Percentiles rank a stretch among this genome's conserved stretches.
Evolutionary conservation across 2,329 filamentous ascomycete species (phyloP).

Genomic region (Nothophoma quercina): DNA sequence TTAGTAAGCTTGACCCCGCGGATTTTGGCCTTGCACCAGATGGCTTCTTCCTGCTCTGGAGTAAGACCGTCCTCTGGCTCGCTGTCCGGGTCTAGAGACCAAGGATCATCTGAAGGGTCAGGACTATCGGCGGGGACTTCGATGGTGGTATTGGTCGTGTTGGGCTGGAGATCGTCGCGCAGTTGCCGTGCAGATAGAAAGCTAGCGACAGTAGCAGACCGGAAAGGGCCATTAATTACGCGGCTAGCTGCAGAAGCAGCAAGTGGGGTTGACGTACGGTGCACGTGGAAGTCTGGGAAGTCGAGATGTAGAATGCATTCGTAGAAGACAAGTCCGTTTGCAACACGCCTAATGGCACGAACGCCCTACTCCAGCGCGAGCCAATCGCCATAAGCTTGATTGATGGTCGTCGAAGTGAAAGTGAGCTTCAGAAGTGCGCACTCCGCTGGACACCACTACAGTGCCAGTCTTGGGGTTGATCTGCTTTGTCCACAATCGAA

Average conservation of each 20-base stretch:
- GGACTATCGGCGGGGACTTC: neutral
- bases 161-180: neutral
- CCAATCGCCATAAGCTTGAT: too few species aligned
- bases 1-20: slow-evolving; percentile 15
- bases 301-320: too few species aligned
- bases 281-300: neutral
- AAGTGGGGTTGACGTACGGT: neutral
- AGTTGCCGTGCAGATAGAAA: neutral
- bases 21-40: slow-evolving; percentile 43
- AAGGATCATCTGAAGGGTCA: neutral
- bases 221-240: neutral
- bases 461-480: too few species aligned
- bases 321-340: too few species aligned
- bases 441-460: too few species aligned
- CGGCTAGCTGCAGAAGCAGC: neutral
- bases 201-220: neutral
- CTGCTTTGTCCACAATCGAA: too few species aligned
- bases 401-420: too few species aligned
- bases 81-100: neutral
- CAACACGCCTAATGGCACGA: too few species aligned
- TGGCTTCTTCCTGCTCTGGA: slow-evolving; percentile 14
- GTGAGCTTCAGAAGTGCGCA: too few species aligned
- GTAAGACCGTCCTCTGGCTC: neutral
- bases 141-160: neutral
- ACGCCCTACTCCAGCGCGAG: too few species aligned